Conservation (phyloP, 345 rosid genomes). For the Geranium rotundifolium region DNA sequence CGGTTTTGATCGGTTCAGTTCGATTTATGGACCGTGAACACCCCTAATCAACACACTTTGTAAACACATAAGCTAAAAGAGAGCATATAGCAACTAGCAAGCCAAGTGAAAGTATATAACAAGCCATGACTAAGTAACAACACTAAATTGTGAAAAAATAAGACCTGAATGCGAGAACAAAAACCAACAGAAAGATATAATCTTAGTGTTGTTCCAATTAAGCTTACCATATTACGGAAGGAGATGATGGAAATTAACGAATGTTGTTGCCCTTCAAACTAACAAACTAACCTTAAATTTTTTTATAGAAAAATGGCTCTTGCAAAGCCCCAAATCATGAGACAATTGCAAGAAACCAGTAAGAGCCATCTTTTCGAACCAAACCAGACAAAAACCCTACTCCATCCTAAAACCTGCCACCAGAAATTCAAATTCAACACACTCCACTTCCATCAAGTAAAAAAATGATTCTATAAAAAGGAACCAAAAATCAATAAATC, state of each 20-base stretch:
- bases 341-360: constrained; percentile 65
- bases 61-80: too few relatives aligned
- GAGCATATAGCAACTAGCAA: too few relatives aligned
- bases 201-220: too few relatives aligned
- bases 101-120: too few relatives aligned
- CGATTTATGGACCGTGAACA: too few relatives aligned
- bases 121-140: too few relatives aligned
- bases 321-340: constrained; percentile 53
- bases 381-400: not conserved
- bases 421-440: not conserved
- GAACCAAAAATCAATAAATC: not conserved
- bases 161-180: too few relatives aligned
- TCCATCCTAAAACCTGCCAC: not conserved
- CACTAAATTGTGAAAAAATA: too few relatives aligned
- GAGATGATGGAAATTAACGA: constrained; percentile 22
- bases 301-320: constrained; percentile 33
- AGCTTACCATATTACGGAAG: too few relatives aligned
- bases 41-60: too few relatives aligned
- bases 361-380: constrained; percentile 25
- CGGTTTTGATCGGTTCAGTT: too few relatives aligned
- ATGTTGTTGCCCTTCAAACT: constrained; percentile 17
- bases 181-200: too few relatives aligned
- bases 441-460: not conserved
- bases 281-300: constrained; percentile 29
- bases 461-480: not conserved